phyloP scores from a whole-genome alignment of 805 yeast species.

The Hanseniaspora occidentalis region DNA sequence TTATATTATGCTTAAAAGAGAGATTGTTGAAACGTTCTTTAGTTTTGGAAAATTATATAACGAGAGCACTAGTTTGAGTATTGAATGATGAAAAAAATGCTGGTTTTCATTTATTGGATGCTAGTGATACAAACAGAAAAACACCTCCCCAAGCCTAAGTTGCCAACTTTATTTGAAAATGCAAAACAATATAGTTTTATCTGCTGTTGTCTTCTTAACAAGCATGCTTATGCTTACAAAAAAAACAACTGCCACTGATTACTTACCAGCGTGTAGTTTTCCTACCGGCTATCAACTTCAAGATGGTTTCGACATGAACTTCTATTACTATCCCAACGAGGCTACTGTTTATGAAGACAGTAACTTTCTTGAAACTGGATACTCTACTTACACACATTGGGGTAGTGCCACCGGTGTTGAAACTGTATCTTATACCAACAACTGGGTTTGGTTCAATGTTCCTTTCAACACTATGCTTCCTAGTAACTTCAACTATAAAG shows the following conservation, averaged over 20 bases:
- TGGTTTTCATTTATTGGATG: no score
- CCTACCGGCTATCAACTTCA: not conserved
- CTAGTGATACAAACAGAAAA: no score
- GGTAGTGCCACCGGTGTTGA: not conserved
- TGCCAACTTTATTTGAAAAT: no score
- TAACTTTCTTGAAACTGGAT: not conserved
- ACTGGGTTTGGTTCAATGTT: not conserved
- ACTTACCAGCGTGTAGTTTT: not conserved
- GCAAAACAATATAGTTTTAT: no score
- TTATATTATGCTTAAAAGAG: no score
- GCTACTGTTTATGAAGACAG: not conserved
- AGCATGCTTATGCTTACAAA: not conserved
- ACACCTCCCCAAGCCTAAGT: no score
- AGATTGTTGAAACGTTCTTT: no score
- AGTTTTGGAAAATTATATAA: no score
- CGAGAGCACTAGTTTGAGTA: no score
- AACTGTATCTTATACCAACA: not conserved
- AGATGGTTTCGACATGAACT: not conserved
- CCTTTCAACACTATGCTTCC: not conserved
- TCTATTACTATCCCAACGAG: not conserved
- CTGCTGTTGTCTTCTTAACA: not conserved
- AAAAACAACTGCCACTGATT: not conserved
- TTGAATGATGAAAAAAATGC: no score
- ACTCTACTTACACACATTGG: not conserved
- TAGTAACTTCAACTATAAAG: not conserved